phyloP scores from a whole-genome alignment of 441 rosid species.

The Eruca vesicaria region DNA sequence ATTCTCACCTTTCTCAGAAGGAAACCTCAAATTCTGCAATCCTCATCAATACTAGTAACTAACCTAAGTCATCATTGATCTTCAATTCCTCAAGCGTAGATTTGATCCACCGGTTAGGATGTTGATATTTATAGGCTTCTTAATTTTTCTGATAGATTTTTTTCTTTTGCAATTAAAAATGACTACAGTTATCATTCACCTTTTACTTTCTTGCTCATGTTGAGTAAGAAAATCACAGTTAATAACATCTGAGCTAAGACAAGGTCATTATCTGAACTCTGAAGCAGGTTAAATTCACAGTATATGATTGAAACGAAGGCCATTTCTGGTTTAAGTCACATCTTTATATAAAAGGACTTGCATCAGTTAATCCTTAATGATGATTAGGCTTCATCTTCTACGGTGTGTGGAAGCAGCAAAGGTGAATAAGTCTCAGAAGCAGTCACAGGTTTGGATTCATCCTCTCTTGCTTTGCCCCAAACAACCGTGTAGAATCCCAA shows the following conservation, averaged over 20 bases:
- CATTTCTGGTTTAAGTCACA: not conserved
- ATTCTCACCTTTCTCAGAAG: not conserved
- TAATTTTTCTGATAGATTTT: not conserved
- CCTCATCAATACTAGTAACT: not conserved
- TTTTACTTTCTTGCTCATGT: not conserved
- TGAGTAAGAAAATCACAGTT: not conserved
- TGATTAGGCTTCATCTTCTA: not conserved
- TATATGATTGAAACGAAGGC: not conserved
- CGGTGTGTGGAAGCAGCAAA: not conserved
- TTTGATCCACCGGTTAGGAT: not conserved
- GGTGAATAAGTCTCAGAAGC: not conserved
- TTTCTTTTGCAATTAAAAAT: not conserved
- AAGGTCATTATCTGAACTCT: not conserved
- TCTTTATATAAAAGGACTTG: not conserved
- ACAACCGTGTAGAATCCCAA: constrained; percentile 29
- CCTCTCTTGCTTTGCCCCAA: constrained; percentile 33
- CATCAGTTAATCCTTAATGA: not conserved
- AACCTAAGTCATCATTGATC: not conserved
- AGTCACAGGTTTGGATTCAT: constrained; percentile 9
- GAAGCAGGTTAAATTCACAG: not conserved
- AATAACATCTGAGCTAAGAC: not conserved
- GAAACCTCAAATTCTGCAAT: not conserved
- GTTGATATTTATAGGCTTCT: not conserved
- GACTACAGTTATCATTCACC: not conserved
- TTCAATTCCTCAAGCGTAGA: not conserved